Percentiles rank a stretch among this genome's conserved stretches.
phyloP scores from a whole-genome alignment of 345 rosid species.

The Melaleuca quinquenervia region DNA sequence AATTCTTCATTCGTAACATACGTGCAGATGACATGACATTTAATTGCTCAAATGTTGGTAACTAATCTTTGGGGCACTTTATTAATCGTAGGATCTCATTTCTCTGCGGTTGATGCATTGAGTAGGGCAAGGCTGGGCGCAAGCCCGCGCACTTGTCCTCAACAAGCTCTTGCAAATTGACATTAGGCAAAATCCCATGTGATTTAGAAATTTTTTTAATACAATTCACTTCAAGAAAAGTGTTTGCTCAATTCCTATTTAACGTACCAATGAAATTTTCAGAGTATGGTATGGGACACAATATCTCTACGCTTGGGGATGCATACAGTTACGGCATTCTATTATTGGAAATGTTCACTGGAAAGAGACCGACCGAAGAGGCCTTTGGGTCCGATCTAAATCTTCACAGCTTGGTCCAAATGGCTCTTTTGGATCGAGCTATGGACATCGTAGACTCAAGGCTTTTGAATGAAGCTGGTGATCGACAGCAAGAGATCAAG shows the following conservation, averaged over 20 bases:
- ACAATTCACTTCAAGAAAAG: not conserved
- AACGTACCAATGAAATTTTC: not conserved
- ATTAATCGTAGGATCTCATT: not conserved
- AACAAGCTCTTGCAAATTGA: not conserved
- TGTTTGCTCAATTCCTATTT: not conserved
- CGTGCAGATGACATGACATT: not conserved
- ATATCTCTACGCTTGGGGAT: not conserved
- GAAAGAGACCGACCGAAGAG: not conserved
- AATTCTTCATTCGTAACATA: not conserved
- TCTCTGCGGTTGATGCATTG: not conserved
- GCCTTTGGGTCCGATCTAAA: not conserved
- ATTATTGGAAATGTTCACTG: not conserved
- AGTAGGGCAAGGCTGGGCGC: accelerated
- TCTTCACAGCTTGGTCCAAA: not conserved
- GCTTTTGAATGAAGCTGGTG: not conserved
- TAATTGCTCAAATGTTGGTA: not conserved
- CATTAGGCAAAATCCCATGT: not conserved
- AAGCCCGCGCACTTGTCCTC: not conserved
- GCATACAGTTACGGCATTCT: not conserved
- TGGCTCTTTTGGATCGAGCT: not conserved
- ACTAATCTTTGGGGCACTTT: not conserved
- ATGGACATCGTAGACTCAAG: not conserved
- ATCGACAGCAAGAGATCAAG: not conserved
- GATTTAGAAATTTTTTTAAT: no score
- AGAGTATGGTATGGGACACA: not conserved